Evolutionary conservation across 2,329 filamentous ascomycete genomes (phyloP).

Genomic region (Colletotrichum lindemuthianum): DNA sequence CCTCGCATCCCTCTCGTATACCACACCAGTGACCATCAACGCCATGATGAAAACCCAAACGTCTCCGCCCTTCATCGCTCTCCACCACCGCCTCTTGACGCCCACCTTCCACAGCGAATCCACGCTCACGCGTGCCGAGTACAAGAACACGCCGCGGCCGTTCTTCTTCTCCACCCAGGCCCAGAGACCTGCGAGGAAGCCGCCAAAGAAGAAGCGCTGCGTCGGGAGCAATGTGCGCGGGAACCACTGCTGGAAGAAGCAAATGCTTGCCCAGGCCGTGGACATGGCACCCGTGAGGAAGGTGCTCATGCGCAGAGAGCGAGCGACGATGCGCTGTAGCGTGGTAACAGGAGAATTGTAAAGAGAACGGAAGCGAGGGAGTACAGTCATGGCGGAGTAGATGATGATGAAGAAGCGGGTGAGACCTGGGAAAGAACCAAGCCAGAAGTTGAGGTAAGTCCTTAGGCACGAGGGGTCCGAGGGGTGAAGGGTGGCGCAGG

Average conservation of each 20-base stretch:
- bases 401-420: conserved; percentile 81
- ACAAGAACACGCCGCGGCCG: conserved; percentile 78
- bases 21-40: conserved; percentile 79
- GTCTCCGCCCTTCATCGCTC: conserved; percentile 82
- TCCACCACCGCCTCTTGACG: conserved; percentile 91
- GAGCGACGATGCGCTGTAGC: conserved; percentile 72
- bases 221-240: conserved; percentile 80
- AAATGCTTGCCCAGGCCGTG: conserved; percentile 88
- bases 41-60: conserved; percentile 84
- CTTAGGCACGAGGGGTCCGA: conserved; percentile 87
- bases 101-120: conserved; percentile 93
- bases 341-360: conserved; percentile 75
- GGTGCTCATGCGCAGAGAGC: conserved; percentile 77
- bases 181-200: conserved; percentile 87
- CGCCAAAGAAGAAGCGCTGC: conserved; percentile 89
- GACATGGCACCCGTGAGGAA: conserved; percentile 87
- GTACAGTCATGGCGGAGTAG: conserved; percentile 73
- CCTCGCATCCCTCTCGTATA: conserved; percentile 77
- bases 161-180: conserved; percentile 77
- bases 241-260: conserved; percentile 84
- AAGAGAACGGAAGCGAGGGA: conserved; percentile 74
- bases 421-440: conserved; percentile 82
- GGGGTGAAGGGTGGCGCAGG: conserved; percentile 90
- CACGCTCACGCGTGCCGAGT: conserved; percentile 79
- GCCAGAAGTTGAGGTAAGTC: conserved; percentile 88